These are phyloP conservation scores for Colletotrichum simmondsii DNA, from an alignment of 2,329 filamentous ascomycete species.

Conservation along the genomic window DNA sequence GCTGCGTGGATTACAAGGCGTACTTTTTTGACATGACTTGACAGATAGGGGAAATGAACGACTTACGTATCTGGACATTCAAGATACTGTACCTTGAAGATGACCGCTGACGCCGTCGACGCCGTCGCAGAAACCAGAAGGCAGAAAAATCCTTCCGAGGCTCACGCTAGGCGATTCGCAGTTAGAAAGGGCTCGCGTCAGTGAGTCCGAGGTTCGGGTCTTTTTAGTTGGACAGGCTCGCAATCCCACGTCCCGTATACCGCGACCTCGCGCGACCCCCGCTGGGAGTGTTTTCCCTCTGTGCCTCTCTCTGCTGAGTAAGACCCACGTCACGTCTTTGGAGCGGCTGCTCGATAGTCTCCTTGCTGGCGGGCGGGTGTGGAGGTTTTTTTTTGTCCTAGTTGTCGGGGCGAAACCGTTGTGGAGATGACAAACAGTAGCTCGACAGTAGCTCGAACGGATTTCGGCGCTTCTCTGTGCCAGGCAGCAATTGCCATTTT, in stretches of 20 bases:
- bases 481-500: neutral
- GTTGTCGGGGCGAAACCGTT: neutral
- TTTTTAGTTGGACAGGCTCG: neutral
- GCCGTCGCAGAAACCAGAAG: neutral
- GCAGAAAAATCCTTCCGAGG: neutral
- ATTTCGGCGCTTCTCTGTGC: neutral
- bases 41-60: neutral
- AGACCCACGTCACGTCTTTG: constrained; percentile 13
- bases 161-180: neutral
- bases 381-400: neutral
- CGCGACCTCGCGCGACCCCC: neutral
- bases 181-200: neutral
- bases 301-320: constrained; percentile 7
- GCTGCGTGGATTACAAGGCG: neutral
- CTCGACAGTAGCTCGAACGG: neutral
- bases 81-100: neutral
- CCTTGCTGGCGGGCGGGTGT: neutral
- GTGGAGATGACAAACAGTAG: neutral
- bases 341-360: neutral
- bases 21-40: neutral
- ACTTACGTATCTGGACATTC: neutral
- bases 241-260: neutral
- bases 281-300: neutral
- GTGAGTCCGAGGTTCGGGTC: neutral
- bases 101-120: neutral